Base-by-base conservation (phyloP, 176 grass and related monocot genomes). In the Carex myosuroides region DNA sequence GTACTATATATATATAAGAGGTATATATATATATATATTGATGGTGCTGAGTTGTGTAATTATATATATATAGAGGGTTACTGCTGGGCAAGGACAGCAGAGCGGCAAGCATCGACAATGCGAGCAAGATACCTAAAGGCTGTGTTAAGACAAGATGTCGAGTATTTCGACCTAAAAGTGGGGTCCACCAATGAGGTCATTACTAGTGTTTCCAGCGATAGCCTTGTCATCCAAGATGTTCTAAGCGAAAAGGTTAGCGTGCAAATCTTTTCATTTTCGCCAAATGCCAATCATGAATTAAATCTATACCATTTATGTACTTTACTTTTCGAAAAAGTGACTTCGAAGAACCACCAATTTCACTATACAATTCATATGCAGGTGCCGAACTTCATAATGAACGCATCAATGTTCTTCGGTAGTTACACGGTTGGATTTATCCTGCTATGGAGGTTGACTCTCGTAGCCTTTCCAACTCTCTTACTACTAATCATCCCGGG, bases 301-400 rank as follows among this genome's bases (percentile, higher is more conserved):
- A 79, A 58, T 30, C 16, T 30, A 35, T 17, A 41, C 39, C 39
- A 9, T 26, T 77, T 29, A 75, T 11, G 9, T 69, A 35, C 12
- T 35, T 74, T 52, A 11, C 14, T 22, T 24, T 22, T 3, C 13
- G 24, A n/a, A 1, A 41, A 10, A 72, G 2, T 4, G 18, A 8
- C 33, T 44, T 11, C 3, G 0, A 61, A 72, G 14, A 72, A 14
- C 8, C 14, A 42, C 4, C 39, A 26, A 72, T 72, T 72, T 42
- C 42, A 77, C 72, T 77, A 35, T 60, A 11, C 9, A 81, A 33
- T 72, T 32, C 14, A 81, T 3, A 13, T 83, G 65, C 61, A 85
- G 84, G 88, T 98, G 33, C 95, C 95, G 8, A 98, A 98, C 86
- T 98, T 98, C 85, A 89, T 98, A 33, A 94, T 98, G 92, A 98